phyloP scores from a whole-genome alignment of 116 monocot species.

The Iris pallida region DNA sequence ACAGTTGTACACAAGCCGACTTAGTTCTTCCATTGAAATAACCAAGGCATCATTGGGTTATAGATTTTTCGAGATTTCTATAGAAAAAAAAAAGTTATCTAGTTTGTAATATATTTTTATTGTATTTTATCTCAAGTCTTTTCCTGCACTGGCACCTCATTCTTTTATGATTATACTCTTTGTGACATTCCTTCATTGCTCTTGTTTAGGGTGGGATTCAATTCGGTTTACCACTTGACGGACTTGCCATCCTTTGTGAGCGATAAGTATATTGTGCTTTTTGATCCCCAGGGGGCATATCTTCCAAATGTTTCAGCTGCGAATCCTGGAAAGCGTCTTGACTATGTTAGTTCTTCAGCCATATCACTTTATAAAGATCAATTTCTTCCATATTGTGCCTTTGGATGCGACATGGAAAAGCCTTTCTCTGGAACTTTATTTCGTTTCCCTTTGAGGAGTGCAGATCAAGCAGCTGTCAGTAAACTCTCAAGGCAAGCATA shows the following conservation, averaged over 20 bases:
- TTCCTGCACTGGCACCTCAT: neutral
- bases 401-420: slow-evolving; percentile 92
- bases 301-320: slow-evolving; percentile 92
- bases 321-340: slow-evolving; percentile 95
- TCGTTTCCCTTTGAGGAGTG: slow-evolving; percentile 93
- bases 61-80: neutral
- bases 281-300: slow-evolving; percentile 91
- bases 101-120: neutral
- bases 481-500: slow-evolving; percentile 85
- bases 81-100: neutral
- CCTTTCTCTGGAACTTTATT: slow-evolving; percentile 91
- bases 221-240: slow-evolving; percentile 96
- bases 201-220: slow-evolving; percentile 82
- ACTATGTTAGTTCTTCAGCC: slow-evolving; percentile 80
- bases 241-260: slow-evolving; percentile 99
- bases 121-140: neutral
- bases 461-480: slow-evolving; percentile 68
- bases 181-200: slow-evolving; percentile 6
- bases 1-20: neutral
- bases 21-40: slow-evolving; percentile 2
- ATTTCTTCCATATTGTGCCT: slow-evolving; percentile 82
- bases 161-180: neutral
- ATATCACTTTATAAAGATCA: slow-evolving; percentile 75
- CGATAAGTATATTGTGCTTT: slow-evolving; percentile 81
- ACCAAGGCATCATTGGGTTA: neutral